Evolutionary conservation across 2,329 filamentous ascomycete species (phyloP), one percentile per base, ranked within the genome.

Genomic region (Thermothelomyces thermophilus): DNA sequence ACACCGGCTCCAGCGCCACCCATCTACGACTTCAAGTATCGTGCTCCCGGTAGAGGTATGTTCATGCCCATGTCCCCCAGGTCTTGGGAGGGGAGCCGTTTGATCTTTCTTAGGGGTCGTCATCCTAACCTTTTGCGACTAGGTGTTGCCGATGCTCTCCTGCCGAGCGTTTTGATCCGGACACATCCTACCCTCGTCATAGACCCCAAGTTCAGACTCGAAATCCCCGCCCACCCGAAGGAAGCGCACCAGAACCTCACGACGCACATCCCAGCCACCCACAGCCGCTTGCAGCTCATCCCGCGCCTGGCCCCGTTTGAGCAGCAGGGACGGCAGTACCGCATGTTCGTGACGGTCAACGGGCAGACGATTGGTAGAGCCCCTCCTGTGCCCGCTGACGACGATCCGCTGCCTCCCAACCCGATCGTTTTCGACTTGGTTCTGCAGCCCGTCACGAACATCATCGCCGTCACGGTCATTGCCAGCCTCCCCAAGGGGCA

Each of bases 381-480:
- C 33, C 54, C 54, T 33, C 76, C 68, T 31, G 49, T 56, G 28
- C 76, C 78, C 54, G 72, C 76, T 20, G 74, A 77, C 3, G 75
- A 79, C 19, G 80, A 81, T 45, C 67, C 70, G 19, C 68, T 76
- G 39, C 72, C 76, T 58, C 73, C 68, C 41, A 73, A 74, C 52
- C 80, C 80, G 55, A 82, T 84, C n/a, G 70, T 86, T 0, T 95
- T 89, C 59, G 90, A 95, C 59, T 77, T 83, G 7, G 79, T 79
- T 45, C 70, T 95, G 24, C 75, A 79, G 22, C 76, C 79, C 1
- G 89, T 88, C 6, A 76, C 89, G 44, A 95, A 93, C 58, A 77
- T 83, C 40, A 77, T 95, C 44, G 85, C 90, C 59, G 75, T 94
- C 7, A 86, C 91, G 60, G 73, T 91, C 51, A 80, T 90, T 56